Evolutionary conservation across 306 rosid species (phyloP).

Genomic region (Cicer bijugum): DNA sequence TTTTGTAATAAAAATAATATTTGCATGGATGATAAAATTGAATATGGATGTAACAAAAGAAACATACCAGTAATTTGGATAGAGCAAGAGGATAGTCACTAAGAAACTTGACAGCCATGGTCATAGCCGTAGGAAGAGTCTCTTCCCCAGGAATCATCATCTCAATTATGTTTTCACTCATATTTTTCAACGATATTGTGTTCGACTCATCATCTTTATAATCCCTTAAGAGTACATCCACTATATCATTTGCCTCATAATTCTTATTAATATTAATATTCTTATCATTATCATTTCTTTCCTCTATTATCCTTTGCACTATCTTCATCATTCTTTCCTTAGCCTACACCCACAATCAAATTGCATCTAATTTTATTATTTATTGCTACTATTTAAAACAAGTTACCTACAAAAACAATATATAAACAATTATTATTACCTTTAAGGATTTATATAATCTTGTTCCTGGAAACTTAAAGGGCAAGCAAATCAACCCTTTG

Average conservation of each 20-base stretch:
- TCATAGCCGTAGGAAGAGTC: conserved; percentile 87
- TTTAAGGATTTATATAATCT: conserved; percentile 82
- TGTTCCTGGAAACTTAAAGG: conserved; percentile 86
- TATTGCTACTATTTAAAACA: background rate
- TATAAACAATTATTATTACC: conserved; percentile 47
- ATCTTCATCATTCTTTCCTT: conserved; percentile 76
- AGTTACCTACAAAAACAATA: background rate
- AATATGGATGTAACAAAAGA: background rate
- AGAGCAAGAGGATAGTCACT: conserved; percentile 64
- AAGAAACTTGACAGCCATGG: conserved; percentile 78
- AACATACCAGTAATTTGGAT: conserved; percentile 62
- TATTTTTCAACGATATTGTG: conserved; percentile 54
- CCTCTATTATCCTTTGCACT: conserved; percentile 63
- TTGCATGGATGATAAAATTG: background rate
- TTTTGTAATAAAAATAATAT: background rate
- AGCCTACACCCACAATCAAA: conserved; percentile 57
- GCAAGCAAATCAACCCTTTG: conserved; percentile 87
- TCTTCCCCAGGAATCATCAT: conserved; percentile 97
- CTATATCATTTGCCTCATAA: conserved; percentile 55
- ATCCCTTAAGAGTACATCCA: conserved; percentile 77
- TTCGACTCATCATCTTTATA: conserved; percentile 45
- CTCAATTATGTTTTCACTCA: conserved; percentile 75
- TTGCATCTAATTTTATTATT: background rate
- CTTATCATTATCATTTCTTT: conserved; percentile 43
- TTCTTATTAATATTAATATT: background rate